Evolutionary conservation across 106 monocot genomes (phyloP), one percentile per base, ranked within the genome.

Genomic region (Iris macrosiphon): DNA sequence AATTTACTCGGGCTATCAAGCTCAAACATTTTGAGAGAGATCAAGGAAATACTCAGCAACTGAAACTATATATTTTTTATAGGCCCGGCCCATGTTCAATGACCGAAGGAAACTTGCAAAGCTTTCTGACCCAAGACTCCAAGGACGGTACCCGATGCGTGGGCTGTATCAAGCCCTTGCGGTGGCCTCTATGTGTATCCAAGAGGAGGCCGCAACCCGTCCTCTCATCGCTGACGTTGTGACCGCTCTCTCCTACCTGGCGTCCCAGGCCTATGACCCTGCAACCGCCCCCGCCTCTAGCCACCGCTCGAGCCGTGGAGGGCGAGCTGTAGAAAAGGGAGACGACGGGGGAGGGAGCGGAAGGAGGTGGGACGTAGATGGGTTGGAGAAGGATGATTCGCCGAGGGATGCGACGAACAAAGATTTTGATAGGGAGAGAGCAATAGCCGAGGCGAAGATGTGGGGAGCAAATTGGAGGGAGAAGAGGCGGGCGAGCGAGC

Each of bases 401-500:
- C 40, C 57, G 21, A 22, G 40, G 24, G 40, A 58, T 13, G 29
- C 29, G n/a, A n/a, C n/a, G n/a, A 80, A 70, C 5, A 71, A 44
- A 50, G 70, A 79, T 41, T 61, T 75, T 4, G 70, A 92, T 31
- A 31, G 92, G 48, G 82, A 87, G 67, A 49, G 61, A 15, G 79
- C 79, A 0, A 64, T 92, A 14, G 86, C 92, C 1, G 92, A 92
- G 68, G 92, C 92, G 0, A 92, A 86, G 57, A 49, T 79, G 70
- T 92, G 92, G 92, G 92, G 86, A 12, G 78, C 82, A 42, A 92
- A 77, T 50, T 82, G 75, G 92, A 65, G 85, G 56, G 77, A 73
- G 18, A 77, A 76, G 25, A 55, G 66, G 11, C 49, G 52, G 31
- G 65, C 72, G 20, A 55, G 47, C 2, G 49, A 38, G 20, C 32